Percentiles rank a stretch among this genome's conserved stretches.
Conservation (phyloP, 106 monocot species). For the Gastrodia elata region DNA sequence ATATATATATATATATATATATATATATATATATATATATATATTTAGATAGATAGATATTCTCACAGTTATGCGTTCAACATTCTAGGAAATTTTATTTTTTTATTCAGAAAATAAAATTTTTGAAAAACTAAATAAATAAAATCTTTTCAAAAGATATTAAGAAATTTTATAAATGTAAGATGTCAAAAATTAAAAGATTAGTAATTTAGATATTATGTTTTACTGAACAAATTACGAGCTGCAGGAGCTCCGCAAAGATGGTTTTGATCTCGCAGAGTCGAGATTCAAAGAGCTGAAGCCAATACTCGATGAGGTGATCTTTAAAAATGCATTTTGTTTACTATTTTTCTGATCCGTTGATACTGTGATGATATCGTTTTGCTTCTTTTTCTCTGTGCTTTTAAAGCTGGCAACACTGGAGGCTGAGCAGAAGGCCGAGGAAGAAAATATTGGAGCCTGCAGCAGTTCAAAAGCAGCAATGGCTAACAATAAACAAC, state of each 20-base stretch:
- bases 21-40: no score
- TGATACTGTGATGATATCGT: background rate
- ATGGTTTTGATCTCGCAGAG: conserved; percentile 98
- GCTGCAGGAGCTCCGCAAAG: conserved; percentile 86
- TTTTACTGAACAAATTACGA: conserved; percentile 2
- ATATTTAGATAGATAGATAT: no score
- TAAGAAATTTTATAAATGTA: no score
- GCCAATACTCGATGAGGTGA: conserved; percentile 95
- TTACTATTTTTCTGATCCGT: background rate
- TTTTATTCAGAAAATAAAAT: no score
- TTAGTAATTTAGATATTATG: no score
- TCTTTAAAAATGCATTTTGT: background rate
- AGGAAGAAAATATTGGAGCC: conserved; percentile 43
- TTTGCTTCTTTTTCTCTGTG: background rate
- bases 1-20: no score
- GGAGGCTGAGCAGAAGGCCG: conserved; percentile 79
- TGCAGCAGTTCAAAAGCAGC: conserved; percentile 43
- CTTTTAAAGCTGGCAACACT: conserved; percentile 51
- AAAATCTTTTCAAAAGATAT: no score
- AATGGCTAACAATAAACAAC: conserved; percentile 27
- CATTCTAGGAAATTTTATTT: no score
- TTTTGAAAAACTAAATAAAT: no score
- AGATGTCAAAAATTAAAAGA: no score
- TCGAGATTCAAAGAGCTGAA: conserved; percentile 87
- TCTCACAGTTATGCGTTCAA: no score